phyloP scores from a whole-genome alignment of 2,329 filamentous ascomycete genomes.

The Herpotrichia juniperi region DNA sequence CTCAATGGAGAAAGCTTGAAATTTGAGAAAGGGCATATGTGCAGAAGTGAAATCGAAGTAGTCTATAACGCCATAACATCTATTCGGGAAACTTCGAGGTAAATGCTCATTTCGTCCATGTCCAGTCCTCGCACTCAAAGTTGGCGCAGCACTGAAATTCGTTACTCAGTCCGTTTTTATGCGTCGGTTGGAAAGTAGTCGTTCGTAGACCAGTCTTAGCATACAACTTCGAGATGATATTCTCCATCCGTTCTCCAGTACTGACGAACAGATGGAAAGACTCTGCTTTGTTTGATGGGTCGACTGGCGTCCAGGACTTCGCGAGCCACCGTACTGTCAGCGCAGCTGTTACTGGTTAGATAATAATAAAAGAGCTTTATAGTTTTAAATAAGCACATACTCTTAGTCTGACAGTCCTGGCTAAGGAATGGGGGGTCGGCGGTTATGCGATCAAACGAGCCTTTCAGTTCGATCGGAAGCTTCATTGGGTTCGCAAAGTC shows the following conservation, averaged over 20 bases:
- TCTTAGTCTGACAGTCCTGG: constrained; percentile 80
- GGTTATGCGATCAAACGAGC: constrained; percentile 71
- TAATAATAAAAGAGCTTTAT: constrained; percentile 5
- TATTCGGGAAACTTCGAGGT: not conserved
- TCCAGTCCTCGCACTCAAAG: constrained; percentile 66
- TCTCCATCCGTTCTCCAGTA: constrained; percentile 78
- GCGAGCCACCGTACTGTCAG: constrained; percentile 77
- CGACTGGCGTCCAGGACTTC: constrained; percentile 50
- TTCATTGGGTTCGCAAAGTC: constrained; percentile 74
- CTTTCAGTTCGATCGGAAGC: constrained; percentile 67
- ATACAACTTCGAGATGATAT: constrained; percentile 71
- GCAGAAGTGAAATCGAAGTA: too few species aligned
- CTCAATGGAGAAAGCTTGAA: too few species aligned
- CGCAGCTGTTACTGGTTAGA: constrained; percentile 60
- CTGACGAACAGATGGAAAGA: constrained; percentile 64
- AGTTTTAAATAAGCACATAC: constrained; percentile 46
- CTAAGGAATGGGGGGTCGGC: constrained; percentile 81
- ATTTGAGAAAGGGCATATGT: too few species aligned
- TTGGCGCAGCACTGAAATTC: constrained; percentile 83
- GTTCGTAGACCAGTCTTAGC: constrained; percentile 64
- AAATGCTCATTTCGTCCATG: constrained; percentile 26
- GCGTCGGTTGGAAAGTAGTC: constrained; percentile 72
- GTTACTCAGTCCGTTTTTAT: constrained; percentile 77
- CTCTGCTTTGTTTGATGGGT: constrained; percentile 25
- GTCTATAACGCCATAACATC: too few species aligned